Percentiles rank a stretch among this genome's conserved stretches.
These are phyloP conservation scores for Calycina marina DNA, from an alignment of 2,329 filamentous ascomycete species.

Conservation along the genomic window DNA sequence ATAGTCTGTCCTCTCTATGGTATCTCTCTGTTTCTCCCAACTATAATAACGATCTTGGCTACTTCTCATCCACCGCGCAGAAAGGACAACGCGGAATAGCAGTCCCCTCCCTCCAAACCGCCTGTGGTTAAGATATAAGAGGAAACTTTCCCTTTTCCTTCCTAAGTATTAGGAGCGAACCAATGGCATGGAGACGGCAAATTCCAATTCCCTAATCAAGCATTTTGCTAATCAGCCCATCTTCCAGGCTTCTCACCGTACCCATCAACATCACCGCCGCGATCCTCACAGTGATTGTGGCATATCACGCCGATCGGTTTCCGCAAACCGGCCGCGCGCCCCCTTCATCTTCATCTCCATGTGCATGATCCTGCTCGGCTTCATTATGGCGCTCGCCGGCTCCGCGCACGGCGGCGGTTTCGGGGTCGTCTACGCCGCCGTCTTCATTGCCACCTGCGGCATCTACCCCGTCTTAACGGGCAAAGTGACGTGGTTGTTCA, in stretches of 20 bases:
- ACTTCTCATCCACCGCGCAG: too few species aligned
- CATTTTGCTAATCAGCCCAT: too few species aligned
- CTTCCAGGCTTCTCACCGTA: conserved; percentile 48
- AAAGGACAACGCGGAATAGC: too few species aligned
- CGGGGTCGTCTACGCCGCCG: conserved; percentile 43
- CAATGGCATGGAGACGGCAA: conserved; percentile 37
- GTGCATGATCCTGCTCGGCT: conserved; percentile 43
- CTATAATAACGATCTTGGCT: conserved; percentile 38
- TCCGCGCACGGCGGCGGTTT: conserved; percentile 30
- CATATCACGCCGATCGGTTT: conserved; percentile 43
- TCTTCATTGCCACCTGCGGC: conserved; percentile 48
- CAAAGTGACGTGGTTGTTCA: conserved; percentile 54
- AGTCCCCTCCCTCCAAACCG: too few species aligned
- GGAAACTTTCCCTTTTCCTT: too few species aligned
- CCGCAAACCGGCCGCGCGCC: conserved; percentile 40
- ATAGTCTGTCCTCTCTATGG: conserved; percentile 50
- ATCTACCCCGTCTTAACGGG: conserved; percentile 53
- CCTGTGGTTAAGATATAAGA: too few species aligned
- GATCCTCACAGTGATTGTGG: conserved; percentile 40
- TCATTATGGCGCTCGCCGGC: conserved; percentile 42
- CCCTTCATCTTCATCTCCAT: conserved; percentile 48
- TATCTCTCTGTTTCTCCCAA: conserved; percentile 39
- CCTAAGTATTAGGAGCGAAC: too few species aligned
- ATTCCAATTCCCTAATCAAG: too few species aligned
- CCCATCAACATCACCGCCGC: conserved; percentile 52